Base-by-base conservation (phyloP, 306 rosid genomes). In the Myrica gale region DNA sequence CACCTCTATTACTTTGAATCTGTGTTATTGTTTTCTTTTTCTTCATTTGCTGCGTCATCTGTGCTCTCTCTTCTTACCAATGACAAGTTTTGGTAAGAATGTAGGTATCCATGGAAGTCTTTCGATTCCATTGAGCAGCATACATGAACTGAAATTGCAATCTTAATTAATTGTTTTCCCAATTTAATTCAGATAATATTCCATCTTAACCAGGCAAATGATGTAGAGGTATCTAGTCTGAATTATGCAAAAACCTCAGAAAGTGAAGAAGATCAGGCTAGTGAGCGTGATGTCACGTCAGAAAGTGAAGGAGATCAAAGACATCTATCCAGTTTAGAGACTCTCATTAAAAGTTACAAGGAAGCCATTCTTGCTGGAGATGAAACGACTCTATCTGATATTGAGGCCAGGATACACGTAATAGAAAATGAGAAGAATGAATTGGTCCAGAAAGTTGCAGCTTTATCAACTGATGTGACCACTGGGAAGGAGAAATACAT, bases 401-500 rank as follows among this genome's bases (percentile, higher is more conserved):
- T 92, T 56, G 97, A 95, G 72, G 87, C 82, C 60, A 85, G 55
- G 68, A 76, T 92, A 51, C 71, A 41, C 7, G 60, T 68, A 13
- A 73, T 79, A 15, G 91, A 75, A 84, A 87, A 66, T 71, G 77
- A 85, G 71, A 83, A 76, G 73, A 73, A 77, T 83, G 84, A 87
- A 61, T 82, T 95, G 85, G 76, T 76, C 53, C 80, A 83, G 72
- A 74, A 86, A 80, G 78, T 83, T n/a, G 87, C 91, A 15, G 73
- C 79, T 76, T 63, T 89, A 47, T 85, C 85, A 0, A 84, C 83
- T 2, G 93, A 92, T 62, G 86, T 88, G 74, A 82, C 85, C 20
- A 82, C 88, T 78, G 90, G 90, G 73, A 95, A 92, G 87, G 86
- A 89, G 82, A 88, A 83, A 80, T 71, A 62, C 70, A 72, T 90